Conservation (phyloP, 495 filamentous ascomycete genomes). For the Aspergillus ostianus region DNA sequence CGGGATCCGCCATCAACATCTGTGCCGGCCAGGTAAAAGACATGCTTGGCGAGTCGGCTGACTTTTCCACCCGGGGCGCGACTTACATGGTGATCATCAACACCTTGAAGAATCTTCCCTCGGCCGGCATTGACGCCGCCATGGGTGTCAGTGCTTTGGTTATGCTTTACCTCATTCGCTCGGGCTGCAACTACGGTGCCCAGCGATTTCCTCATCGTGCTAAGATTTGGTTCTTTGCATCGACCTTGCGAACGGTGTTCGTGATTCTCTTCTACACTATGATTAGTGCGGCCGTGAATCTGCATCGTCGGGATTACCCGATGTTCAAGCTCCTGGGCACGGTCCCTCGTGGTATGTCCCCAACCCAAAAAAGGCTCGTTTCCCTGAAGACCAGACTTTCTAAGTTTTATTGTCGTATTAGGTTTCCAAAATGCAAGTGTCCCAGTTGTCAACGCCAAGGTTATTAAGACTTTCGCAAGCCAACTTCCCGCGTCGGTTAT, state of each 20-base stretch:
- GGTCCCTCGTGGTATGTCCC: slow-evolving; percentile 67
- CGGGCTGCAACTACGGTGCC: slow-evolving; percentile 61
- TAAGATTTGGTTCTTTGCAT: slow-evolving; percentile 83
- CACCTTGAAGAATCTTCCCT: slow-evolving; percentile 71
- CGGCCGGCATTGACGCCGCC: slow-evolving; percentile 73
- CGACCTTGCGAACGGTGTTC: slow-evolving; percentile 86
- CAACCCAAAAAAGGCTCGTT: not conserved
- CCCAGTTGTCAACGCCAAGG: slow-evolving; percentile 61
- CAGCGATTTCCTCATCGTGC: slow-evolving; percentile 66
- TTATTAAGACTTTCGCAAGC: slow-evolving; percentile 60
- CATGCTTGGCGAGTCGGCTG: slow-evolving; percentile 76
- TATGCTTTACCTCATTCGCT: slow-evolving; percentile 81
- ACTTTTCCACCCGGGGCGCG: slow-evolving; percentile 69
- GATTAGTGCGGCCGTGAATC: slow-evolving; percentile 83
- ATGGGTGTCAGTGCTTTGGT: slow-evolving; percentile 83
- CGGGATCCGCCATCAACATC: slow-evolving; percentile 92
- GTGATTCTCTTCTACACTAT: slow-evolving; percentile 92
- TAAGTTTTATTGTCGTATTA: slow-evolving; percentile 21
- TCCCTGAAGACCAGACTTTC: not conserved
- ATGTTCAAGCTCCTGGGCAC: slow-evolving; percentile 65
- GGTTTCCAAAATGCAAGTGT: slow-evolving; percentile 80
- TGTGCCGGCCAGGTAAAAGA: slow-evolving; percentile 80
- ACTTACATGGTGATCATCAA: slow-evolving; percentile 88
- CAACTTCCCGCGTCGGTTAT: slow-evolving; percentile 81
- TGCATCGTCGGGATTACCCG: slow-evolving; percentile 48